Conservation (phyloP, 2,329 filamentous ascomycete species). For the Aspergillus pseudoviridinutans region DNA sequence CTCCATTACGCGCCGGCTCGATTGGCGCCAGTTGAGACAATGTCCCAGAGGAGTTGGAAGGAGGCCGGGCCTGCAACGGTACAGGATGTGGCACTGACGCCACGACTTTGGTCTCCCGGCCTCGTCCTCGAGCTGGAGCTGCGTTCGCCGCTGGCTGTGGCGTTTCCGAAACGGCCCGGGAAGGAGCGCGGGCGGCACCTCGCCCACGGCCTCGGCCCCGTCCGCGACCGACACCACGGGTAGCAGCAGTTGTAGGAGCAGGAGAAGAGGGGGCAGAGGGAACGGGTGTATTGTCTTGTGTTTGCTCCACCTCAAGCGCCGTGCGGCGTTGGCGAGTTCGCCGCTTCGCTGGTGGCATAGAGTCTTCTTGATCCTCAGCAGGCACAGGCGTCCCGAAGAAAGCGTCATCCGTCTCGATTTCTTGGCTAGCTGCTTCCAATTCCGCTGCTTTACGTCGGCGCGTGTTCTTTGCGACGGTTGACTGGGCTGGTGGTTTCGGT, state of each 20-base stretch:
- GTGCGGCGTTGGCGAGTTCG: constrained; percentile 29
- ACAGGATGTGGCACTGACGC: constrained; percentile 2
- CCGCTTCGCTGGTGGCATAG: constrained; percentile 23
- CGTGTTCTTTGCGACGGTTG: constrained; percentile 25
- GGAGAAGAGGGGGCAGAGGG: constrained; percentile 10
- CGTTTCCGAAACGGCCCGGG: constrained; percentile 19
- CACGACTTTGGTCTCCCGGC: constrained; percentile 17
- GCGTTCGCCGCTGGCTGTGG: constrained; percentile 8
- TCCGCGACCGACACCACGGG: constrained; percentile 18
- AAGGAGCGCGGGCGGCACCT: constrained; percentile 20
- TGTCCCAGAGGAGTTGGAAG: background rate
- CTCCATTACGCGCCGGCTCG: constrained; percentile 17
- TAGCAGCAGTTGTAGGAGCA: background rate
- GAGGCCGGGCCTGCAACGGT: constrained; percentile 11
- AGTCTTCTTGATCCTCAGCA: constrained; percentile 27
- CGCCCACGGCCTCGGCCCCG: constrained; percentile 31
- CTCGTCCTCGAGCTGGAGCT: constrained; percentile 1
- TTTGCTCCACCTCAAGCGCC: constrained; percentile 17
- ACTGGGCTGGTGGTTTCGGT: constrained; percentile 29
- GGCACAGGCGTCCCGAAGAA: constrained; percentile 22
- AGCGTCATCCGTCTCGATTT: constrained; percentile 26
- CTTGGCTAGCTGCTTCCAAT: constrained; percentile 26
- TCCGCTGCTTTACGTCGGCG: constrained; percentile 38
- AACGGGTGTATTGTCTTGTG: constrained; percentile 14
- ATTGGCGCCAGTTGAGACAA: constrained; percentile 17